Evolutionary conservation across 2,329 filamentous ascomycete species (phyloP).

Genomic region (Myriosclerotinia duriaeana): DNA sequence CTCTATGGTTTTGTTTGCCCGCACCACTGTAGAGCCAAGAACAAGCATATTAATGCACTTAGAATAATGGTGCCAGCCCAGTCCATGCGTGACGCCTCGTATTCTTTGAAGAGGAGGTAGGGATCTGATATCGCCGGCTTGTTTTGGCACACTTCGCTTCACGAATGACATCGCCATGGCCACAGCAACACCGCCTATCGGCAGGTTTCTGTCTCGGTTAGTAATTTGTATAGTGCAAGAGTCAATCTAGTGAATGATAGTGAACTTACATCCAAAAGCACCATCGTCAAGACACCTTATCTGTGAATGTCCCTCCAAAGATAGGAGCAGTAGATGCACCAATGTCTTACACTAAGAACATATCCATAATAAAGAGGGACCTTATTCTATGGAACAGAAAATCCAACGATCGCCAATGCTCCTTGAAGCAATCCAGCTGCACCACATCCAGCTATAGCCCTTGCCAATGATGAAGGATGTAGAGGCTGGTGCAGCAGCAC

Average conservation of each 20-base stretch:
- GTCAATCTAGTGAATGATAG: neutral
- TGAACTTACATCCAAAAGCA: constrained; percentile 26
- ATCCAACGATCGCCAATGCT: constrained; percentile 51
- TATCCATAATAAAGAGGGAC: constrained; percentile 18
- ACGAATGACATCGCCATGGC: constrained; percentile 7
- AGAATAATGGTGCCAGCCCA: constrained; percentile 63
- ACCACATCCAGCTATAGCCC: constrained; percentile 2
- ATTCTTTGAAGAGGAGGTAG: neutral
- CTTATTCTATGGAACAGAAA: constrained; percentile 41
- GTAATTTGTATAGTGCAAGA: neutral
- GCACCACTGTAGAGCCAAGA: constrained; percentile 50
- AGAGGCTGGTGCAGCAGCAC: constrained; percentile 9
- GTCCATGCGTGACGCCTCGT: constrained; percentile 51
- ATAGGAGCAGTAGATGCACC: constrained; percentile 28
- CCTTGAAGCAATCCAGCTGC: constrained; percentile 43
- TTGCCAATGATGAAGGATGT: neutral
- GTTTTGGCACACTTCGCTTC: neutral
- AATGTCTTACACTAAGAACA: constrained; percentile 21
- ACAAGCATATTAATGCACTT: constrained; percentile 52
- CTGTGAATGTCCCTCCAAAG: constrained; percentile 46
- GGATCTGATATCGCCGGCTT: neutral
- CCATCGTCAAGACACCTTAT: constrained; percentile 44
- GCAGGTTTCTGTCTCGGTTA: constrained; percentile 17
- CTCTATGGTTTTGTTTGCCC: constrained; percentile 18
- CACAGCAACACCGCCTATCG: constrained; percentile 25